Evolutionary conservation across 768 basidiomycete species (phyloP), one percentile per base, ranked within the genome.

Genomic region (Xerocomellus intermedius): DNA sequence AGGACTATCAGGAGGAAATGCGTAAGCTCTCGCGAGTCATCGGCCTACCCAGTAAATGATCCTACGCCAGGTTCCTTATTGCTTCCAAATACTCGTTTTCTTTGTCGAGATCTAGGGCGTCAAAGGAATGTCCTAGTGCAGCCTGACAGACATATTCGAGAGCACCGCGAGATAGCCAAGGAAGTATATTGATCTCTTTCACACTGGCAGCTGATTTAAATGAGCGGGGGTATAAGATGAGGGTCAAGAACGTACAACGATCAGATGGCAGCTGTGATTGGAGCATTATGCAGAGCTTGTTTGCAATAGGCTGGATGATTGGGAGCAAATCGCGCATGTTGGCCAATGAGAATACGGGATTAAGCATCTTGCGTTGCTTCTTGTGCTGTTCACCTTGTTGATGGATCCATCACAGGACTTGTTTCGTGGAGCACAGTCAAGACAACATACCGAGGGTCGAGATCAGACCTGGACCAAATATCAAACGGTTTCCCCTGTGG

Each of bases 391-490:
- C 70, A 14, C 64, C 69, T 69, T 47, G 22, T 5, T 24, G 30
- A 24, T 5, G 26, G 37, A 45, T 38, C 28, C 5, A 13, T 48
- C 16, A 13, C 17, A 8, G 17, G n/a, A 10, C 10, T 10, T 13
- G 10, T 28, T 5, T 22, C 0, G 21, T 5, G 5, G 2, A 22
- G 21, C 2, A 46, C 35, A n/a, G 21, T 8, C 21, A 36, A 46
- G 41, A 41, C 2, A 17, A 55, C 65, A 26, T 50, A 73, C 74
- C 74, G 4, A 74, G 65, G 24, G 76, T 76, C 0, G 71, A 69
- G 19, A 74, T 64, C 4, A 77, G 66, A 33, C 75, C 72, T 14
- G 64, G 58, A 17, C 76, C 76, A 33, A 77, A 77, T 43, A 73
- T 69, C 12, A 74, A 36, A 42, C 58, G 52, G 51, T 70, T 69